phyloP scores from a whole-genome alignment of 768 basidiomycete genomes.

The Glaciozyma antarctica region DNA sequence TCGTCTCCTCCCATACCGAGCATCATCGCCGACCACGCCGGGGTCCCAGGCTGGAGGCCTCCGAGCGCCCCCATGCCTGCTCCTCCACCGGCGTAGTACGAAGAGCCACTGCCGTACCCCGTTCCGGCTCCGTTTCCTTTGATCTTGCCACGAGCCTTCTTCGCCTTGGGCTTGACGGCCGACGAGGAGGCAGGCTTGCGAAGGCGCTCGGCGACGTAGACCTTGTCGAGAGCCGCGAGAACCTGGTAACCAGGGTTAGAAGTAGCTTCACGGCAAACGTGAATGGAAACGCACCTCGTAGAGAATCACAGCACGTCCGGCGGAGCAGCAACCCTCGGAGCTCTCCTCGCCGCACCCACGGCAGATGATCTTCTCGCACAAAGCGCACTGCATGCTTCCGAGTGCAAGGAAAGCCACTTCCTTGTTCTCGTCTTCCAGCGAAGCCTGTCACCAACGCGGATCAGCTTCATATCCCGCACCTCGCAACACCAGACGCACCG shows the following conservation, averaged over 20 bases:
- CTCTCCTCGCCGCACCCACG: slow-evolving; percentile 29
- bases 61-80: too few species aligned
- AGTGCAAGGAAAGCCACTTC: background rate
- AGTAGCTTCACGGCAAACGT: too few species aligned
- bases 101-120: slow-evolving; percentile 5
- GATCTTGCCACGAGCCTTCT: background rate
- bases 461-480: too few species aligned
- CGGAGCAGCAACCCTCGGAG: background rate
- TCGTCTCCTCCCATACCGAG: background rate
- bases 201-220: slow-evolving; percentile 13
- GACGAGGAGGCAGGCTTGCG: background rate
- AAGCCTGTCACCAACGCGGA: background rate
- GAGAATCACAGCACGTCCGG: background rate
- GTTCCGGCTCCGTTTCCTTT: slow-evolving; percentile 8
- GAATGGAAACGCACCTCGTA: slow-evolving; percentile 2
- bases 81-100: background rate
- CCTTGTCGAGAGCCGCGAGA: slow-evolving; percentile 11
- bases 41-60: background rate
- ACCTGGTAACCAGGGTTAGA: background rate
- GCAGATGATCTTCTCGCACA: background rate
- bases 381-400: background rate
- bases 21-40: background rate
- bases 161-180: background rate
- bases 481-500: too few species aligned
- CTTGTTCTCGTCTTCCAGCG: background rate